Conservation (phyloP, 768 basidiomycete genomes). For the Pisolithus albus region DNA sequence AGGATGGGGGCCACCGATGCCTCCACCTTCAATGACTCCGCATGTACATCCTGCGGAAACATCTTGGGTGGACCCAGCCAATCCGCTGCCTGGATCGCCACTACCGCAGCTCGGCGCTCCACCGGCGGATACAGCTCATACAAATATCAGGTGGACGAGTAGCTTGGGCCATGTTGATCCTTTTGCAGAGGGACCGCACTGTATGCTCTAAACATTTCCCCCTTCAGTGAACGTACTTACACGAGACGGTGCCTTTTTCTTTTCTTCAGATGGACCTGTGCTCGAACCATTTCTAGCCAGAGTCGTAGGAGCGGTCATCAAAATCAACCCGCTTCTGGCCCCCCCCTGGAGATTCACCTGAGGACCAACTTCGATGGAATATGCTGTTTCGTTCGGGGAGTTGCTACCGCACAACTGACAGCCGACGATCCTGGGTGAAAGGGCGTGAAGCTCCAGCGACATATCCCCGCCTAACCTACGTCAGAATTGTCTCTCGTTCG, state of each 20-base stretch:
- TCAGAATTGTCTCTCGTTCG: slow-evolving; percentile 46
- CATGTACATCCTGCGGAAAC: neutral
- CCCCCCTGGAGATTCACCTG: slow-evolving; percentile 41
- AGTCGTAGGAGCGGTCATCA: slow-evolving; percentile 33
- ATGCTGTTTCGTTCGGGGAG: slow-evolving; percentile 60
- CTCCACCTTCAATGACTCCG: slow-evolving; percentile 12
- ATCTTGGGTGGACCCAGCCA: slow-evolving; percentile 10
- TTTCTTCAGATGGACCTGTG: slow-evolving; percentile 56
- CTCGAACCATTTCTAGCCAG: slow-evolving; percentile 52
- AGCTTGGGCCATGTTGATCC: slow-evolving; percentile 28
- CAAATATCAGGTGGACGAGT: slow-evolving; percentile 24
- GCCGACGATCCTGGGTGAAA: slow-evolving; percentile 54
- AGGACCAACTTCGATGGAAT: slow-evolving; percentile 62
- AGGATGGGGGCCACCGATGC: neutral
- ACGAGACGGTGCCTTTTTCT: slow-evolving; percentile 1
- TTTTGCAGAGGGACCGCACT: slow-evolving; percentile 37
- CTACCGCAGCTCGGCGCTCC: slow-evolving; percentile 8
- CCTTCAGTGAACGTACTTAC: slow-evolving; percentile 8
- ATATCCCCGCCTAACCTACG: slow-evolving; percentile 46
- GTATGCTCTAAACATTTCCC: slow-evolving; percentile 23
- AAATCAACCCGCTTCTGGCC: slow-evolving; percentile 56
- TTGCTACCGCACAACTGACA: slow-evolving; percentile 58
- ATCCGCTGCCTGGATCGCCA: slow-evolving; percentile 6
- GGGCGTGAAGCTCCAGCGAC: slow-evolving; percentile 63
- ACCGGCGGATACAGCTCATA: slow-evolving; percentile 18